Evolutionary conservation across 1,139 yeast genomes (phyloP), one percentile per base, ranked within the genome.

Genomic region (Pichia sp.): DNA sequence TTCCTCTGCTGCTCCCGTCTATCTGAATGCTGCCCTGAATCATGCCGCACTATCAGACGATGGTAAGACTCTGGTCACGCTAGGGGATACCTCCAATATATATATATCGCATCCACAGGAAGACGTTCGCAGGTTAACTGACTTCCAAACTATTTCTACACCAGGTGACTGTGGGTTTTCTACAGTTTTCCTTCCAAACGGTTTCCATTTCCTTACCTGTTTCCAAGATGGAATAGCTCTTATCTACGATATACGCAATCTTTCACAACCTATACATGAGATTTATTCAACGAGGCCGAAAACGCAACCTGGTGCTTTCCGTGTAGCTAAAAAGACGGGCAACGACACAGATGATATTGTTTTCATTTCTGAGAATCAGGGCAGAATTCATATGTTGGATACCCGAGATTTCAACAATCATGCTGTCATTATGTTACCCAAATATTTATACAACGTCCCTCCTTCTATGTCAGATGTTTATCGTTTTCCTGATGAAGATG

Each of bases 171-270:
- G 82, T 41, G 96, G 96, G 4, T 85, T 88, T 56, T 86, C 94
- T 3, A 76, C 85, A 1, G 74, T 83, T n/a, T 86, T 79, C 62
- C 79, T 82, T 49, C 72, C 81, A 17, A 77, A 82, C 39, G 94
- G 91, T 17, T 54, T 72, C 44, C 70, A 79, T 51, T 83, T 88
- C 60, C 80, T 94, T 2, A 77, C 85, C 0, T 79, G 89, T 20
- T 86, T 85, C 58, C 95, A 88, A 61, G 88, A 84, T 56, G 96
- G 97, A 7, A 66, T 77, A 26, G 81, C 93, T 48, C 66, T 79
- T 47, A 63, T 88, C 18, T 88, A 79, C 58, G 97, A 88, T 59
- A 60, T 84, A 18, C 66, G 97, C 50, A 80, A 80, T 46, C 56
- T 76, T 41, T 54, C 58, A 2, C 45, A 58, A 1, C 84, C 85